Base-by-base conservation (phyloP, 2,329 filamentous ascomycete genomes). In the Pyrenochaeta sp. region DNA sequence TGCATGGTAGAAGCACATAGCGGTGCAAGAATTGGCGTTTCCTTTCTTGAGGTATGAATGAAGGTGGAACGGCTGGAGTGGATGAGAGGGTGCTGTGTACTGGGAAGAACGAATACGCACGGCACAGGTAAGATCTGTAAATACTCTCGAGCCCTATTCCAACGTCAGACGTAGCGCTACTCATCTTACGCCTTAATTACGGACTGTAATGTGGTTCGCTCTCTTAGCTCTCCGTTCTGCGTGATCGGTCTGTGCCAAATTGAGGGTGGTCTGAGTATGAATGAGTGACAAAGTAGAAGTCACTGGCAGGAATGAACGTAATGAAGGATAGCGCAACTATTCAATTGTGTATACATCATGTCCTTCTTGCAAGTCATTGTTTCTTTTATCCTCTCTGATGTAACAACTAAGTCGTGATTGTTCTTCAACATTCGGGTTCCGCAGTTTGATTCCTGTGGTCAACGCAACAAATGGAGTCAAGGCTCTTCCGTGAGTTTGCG, bases 1-100 rank as follows among this genome's bases (percentile, higher is more conserved):
- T 42, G 78, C 79, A 66, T 81, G 79, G 67, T 79, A 81, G 65
- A 74, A 78, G 69, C 78, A 80, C 79, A 81, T 81, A n/a, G 29
- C 63, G 36, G 12, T 3, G 49, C 32, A 15, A 10, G 21, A 37
- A 21, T 2, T 12, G 29, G 40, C 23, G 32, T 32, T 9, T 33
- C 9, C 23, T 42, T 43, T 4, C 32, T 54, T 15, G 12, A 41
- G 17, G 14, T 23, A 2, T 15, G 20, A 20, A 20, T 18, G 20
- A 7, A 11, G 7, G 9, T 17, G 21, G 12, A 12, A 3, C n/a
- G 15, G 9, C n/a, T 21, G n/a, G 37, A 20, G 23, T 18, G 17
- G 3, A 18, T 11, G 29, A 2, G 30, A 35, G 20, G 31, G 15
- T n/a, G 9, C 10, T 32, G 42, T n/a, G 30, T 21, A 11, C 9